Evolutionary conservation across 164 flowering plant genomes (phyloP).

Genomic region (Kingdonia uniflora): DNA sequence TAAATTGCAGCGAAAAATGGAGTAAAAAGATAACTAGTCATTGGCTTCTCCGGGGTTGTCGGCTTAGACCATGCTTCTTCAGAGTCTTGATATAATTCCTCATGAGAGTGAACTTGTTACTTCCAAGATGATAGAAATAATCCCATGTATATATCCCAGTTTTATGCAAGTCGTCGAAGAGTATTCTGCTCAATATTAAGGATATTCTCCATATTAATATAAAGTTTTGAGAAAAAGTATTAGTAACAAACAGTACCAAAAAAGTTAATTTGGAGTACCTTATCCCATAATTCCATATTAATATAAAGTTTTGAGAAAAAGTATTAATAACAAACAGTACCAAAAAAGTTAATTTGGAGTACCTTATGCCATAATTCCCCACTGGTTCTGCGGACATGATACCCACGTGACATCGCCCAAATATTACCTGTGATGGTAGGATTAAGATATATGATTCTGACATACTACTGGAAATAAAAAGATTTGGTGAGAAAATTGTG

Average conservation of each 20-base stretch:
- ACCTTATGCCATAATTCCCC: slow-evolving; percentile 99
- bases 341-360: slow-evolving; percentile 3
- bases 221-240: neutral
- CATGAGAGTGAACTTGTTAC: slow-evolving; percentile 73
- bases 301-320: neutral
- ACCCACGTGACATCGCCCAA: slow-evolving; percentile 80
- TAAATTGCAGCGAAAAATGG: too few species aligned
- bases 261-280: slow-evolving; percentile 34
- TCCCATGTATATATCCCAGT: slow-evolving; percentile 97
- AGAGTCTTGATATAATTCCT: slow-evolving; percentile 61
- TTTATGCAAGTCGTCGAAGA: slow-evolving; percentile 89
- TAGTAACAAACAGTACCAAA: neutral
- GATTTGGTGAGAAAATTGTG: neutral
- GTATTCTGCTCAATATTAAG: slow-evolving; percentile 34
- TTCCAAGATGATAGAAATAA: slow-evolving; percentile 75
- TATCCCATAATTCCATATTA: slow-evolving; percentile 69
- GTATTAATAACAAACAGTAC: neutral
- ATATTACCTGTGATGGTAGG: slow-evolving; percentile 49
- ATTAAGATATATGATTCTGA: too few species aligned
- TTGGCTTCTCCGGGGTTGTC: slow-evolving; percentile 54
- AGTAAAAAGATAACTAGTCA: too few species aligned
- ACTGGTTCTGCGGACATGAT: slow-evolving; percentile 93
- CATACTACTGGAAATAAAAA: neutral
- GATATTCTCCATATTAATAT: neutral
- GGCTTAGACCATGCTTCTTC: slow-evolving; percentile 63